Base-by-base conservation (phyloP, 2,329 filamentous ascomycete species). In the Pezicula rhizophila region DNA sequence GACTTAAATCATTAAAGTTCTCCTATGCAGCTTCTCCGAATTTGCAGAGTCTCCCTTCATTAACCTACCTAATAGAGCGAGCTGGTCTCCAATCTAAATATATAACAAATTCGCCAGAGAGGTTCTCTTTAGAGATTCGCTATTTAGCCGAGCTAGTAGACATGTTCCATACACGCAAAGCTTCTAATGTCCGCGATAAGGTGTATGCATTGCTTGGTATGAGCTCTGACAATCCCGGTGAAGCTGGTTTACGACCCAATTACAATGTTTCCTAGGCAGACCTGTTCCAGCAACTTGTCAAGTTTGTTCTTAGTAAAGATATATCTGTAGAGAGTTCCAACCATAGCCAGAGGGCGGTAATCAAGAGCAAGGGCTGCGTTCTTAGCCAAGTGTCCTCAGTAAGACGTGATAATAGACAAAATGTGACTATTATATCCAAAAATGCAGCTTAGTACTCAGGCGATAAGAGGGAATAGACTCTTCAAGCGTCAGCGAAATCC, bases 91-190 rank as follows among this genome's bases (percentile, higher is more conserved):
- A 46, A 35, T 40, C 42, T 11, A 51, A 45, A 33, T 41, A 51
- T 38, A 31, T 17, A 45, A 20, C 31, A 15, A 38, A 34, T 38
- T 3, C 2, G 14, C 8, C 33, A 23, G 20, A 34, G 15, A 25
- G 10, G 7, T 4, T 17, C 17, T 46, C 44, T 18, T 17, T 39
- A 37, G 15, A 42, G 2, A 49, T 49, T 38, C 28, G 37, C 6
- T 33, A 20, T 35, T 28, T 53, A 48, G 42, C 18, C 12, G 52
- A 51, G 49, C 37, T 53, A 18, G 25, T 55, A 46, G 50, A 55
- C 17, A 55, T 47, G 48, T 55, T 38, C 46, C 40, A 52, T 51
- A 45, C 50, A 34, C 52, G 40, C 34, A 5, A 52, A 35, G 50
- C 52, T 51, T 44, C 48, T 17, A 33, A 49, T 26, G 7, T 5